Conservation (phyloP, 371 early-diverging fungal genomes). For the Conidiobolus incongruus region DNA sequence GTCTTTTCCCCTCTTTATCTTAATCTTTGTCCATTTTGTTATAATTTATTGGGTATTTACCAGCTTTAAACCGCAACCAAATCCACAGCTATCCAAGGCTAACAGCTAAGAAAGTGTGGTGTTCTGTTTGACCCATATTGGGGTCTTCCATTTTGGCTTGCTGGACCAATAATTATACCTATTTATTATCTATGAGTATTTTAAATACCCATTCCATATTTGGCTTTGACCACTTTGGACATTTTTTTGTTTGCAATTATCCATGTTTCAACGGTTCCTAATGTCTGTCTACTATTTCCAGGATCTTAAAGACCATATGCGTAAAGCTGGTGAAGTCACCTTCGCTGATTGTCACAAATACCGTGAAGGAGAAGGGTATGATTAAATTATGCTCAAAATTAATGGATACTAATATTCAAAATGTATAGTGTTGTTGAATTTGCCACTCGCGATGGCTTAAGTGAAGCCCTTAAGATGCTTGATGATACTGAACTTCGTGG, state of each 20-base stretch:
- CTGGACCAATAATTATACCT: too few relatives aligned
- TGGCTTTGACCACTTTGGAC: too few relatives aligned
- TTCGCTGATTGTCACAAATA: constrained; percentile 71
- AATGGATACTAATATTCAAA: neutral
- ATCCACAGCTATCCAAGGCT: constrained; percentile 1
- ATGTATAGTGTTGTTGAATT: constrained; percentile 66
- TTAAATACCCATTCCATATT: too few relatives aligned
- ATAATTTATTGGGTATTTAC: constrained; percentile 1
- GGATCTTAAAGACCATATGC: constrained; percentile 91
- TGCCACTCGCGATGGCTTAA: constrained; percentile 47
- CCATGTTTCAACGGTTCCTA: too few relatives aligned
- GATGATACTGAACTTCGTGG: constrained; percentile 73
- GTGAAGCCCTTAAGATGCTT: constrained; percentile 60
- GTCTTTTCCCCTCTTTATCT: constrained; percentile 9
- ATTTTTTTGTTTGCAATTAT: constrained; percentile 1
- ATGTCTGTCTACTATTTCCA: constrained; percentile 15
- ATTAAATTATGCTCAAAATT: constrained; percentile 5
- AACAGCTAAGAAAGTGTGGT: neutral
- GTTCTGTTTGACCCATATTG: neutral
- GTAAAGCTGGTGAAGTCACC: constrained; percentile 81
- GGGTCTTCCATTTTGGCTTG: too few relatives aligned
- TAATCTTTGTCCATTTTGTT: constrained; percentile 14
- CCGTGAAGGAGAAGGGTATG: constrained; percentile 69
- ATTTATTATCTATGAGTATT: too few relatives aligned
- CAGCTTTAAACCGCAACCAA: neutral